phyloP scores from a whole-genome alignment of 805 yeast genomes.

The Jamesozyma piceae region DNA sequence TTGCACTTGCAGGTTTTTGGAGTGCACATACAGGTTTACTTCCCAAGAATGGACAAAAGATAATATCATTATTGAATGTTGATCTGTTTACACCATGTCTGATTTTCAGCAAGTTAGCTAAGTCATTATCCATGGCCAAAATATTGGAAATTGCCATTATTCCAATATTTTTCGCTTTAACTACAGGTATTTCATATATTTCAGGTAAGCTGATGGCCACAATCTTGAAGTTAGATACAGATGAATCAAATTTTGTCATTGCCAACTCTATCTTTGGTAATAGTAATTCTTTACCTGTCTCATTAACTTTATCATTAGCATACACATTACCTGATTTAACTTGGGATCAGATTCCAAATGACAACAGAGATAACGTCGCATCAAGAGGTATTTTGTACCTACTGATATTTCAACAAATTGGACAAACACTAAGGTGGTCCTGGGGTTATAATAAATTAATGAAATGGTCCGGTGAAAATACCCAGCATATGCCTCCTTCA shows the following conservation, averaged over 20 bases:
- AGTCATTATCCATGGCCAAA: constrained; percentile 60
- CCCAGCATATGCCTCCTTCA: constrained; percentile 26
- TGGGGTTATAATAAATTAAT: constrained; percentile 75
- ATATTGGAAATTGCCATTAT: constrained; percentile 73
- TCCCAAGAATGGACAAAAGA: constrained; percentile 64
- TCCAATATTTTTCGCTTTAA: constrained; percentile 73
- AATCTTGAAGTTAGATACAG: constrained; percentile 49
- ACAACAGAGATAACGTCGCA: constrained; percentile 59
- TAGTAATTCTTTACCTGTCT: constrained; percentile 89
- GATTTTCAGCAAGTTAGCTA: constrained; percentile 74
- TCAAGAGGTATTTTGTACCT: constrained; percentile 69
- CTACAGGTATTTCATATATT: constrained; percentile 65
- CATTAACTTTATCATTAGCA: constrained; percentile 70
- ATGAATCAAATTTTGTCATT: constrained; percentile 83
- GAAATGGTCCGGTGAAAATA: constrained; percentile 35
- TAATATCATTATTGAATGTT: constrained; percentile 69
- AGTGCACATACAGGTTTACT: constrained; percentile 70
- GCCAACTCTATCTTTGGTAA: constrained; percentile 97
- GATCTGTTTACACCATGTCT: constrained; percentile 92
- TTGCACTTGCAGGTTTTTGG: constrained; percentile 77
- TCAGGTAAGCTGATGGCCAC: constrained; percentile 51
- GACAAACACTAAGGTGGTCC: constrained; percentile 76
- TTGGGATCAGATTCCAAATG: constrained; percentile 66
- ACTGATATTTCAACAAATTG: constrained; percentile 71
- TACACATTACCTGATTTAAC: constrained; percentile 65